Conservation (phyloP, 192 early-diverging fungal species). For the Dissophora globulifera region DNA sequence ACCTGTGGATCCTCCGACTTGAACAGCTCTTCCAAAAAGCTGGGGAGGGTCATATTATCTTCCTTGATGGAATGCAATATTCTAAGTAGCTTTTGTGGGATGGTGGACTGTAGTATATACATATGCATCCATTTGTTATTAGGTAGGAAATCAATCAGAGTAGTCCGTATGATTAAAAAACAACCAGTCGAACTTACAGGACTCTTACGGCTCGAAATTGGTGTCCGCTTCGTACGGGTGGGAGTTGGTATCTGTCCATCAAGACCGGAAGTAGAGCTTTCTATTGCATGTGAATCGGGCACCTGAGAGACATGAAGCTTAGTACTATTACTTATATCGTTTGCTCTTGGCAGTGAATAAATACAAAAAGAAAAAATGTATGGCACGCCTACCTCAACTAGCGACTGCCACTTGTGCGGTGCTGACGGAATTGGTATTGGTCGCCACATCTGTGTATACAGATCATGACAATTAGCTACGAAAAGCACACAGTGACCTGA, state of each 20-base stretch:
- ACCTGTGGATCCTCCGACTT: constrained; percentile 7
- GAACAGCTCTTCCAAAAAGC: constrained; percentile 24
- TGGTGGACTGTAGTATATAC: constrained; percentile 15
- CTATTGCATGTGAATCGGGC: constrained; percentile 5
- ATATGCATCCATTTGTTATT: constrained; percentile 5
- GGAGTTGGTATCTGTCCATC: too few relatives aligned
- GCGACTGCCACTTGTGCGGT: not conserved
- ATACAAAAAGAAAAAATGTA: constrained; percentile 10
- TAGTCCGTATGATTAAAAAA: not conserved
- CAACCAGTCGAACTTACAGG: constrained; percentile 13
- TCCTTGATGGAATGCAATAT: constrained; percentile 12
- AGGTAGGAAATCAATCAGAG: constrained; percentile 1
- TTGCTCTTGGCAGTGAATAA: constrained; percentile 12
- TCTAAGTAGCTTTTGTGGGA: constrained; percentile 6
- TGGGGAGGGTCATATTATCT: constrained; percentile 22
- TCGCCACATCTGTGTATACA: constrained; percentile 12
- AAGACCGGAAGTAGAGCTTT: not conserved
- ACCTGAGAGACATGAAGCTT: constrained; percentile 20
- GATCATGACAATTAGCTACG: constrained; percentile 1
- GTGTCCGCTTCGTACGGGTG: constrained; percentile 1
- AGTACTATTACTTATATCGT: constrained; percentile 9
- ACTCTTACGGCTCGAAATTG: constrained; percentile 11
- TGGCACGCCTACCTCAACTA: constrained; percentile 16
- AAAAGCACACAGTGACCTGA: constrained; percentile 4
- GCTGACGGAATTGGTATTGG: not conserved